Percentiles rank a stretch among this genome's conserved stretches.
phyloP scores from a whole-genome alignment of 495 filamentous ascomycete species.

The Tricharina praecox region DNA sequence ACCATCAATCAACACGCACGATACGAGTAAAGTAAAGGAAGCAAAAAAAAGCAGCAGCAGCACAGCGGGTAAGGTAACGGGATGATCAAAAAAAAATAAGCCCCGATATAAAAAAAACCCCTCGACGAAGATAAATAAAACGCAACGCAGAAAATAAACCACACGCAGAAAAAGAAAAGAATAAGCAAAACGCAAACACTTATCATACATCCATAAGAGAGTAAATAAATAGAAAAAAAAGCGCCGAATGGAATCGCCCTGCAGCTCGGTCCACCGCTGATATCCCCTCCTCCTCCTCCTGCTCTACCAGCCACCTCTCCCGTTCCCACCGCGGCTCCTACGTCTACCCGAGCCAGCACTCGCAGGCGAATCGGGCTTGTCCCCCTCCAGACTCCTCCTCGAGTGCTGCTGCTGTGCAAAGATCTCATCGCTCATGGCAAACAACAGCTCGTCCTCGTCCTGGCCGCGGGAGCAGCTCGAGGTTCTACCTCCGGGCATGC shows the following conservation, averaged over 20 bases:
- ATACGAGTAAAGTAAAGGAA: not conserved
- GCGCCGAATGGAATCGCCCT: too few species aligned
- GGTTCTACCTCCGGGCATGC: conserved; percentile 12
- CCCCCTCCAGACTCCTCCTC: conserved; percentile 20
- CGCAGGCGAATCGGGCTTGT: conserved; percentile 1
- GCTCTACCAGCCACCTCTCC: too few species aligned
- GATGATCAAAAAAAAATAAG: not conserved
- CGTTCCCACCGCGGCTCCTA: not conserved
- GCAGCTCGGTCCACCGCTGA: too few species aligned
- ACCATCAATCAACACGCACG: too few species aligned
- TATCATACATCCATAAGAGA: too few species aligned
- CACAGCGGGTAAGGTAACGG: not conserved
- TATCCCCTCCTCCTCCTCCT: too few species aligned
- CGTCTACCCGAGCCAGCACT: conserved; percentile 1
- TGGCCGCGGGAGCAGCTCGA: conserved; percentile 14
- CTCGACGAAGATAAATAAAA: too few species aligned
- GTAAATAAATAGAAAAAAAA: too few species aligned
- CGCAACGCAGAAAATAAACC: too few species aligned
- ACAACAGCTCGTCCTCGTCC: conserved; percentile 24
- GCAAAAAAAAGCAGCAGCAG: conserved; percentile 4
- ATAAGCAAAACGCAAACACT: too few species aligned
- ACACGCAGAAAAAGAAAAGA: too few species aligned
- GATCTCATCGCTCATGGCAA: conserved; percentile 26
- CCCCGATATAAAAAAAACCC: not conserved
- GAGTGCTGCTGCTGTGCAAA: conserved; percentile 17